These are phyloP conservation scores for Jatropha curcas DNA, from an alignment of 345 rosid genomes.

Conservation along the genomic window DNA sequence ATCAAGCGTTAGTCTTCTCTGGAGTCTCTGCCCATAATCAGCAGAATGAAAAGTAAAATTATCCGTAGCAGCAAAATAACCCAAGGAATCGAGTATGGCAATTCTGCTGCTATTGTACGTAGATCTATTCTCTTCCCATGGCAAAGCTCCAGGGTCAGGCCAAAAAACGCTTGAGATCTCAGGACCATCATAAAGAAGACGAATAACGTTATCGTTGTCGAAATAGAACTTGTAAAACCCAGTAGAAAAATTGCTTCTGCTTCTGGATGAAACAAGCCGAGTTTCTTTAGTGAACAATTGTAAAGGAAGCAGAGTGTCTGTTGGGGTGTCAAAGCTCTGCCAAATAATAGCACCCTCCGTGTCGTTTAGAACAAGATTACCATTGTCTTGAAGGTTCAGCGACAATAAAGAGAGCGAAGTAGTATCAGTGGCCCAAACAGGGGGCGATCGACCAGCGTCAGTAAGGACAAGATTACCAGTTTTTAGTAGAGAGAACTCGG, in stretches of 20 bases:
- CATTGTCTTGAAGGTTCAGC: conserved; percentile 22
- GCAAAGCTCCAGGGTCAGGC: conserved; percentile 7
- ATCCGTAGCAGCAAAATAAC: conserved; percentile 33
- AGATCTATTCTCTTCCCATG: conserved; percentile 17
- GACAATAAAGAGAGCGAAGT: not conserved
- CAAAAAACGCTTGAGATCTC: conserved; percentile 16
- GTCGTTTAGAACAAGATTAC: conserved; percentile 31
- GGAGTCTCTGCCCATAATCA: conserved; percentile 27
- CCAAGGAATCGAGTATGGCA: conserved; percentile 28
- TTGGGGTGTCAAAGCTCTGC: conserved; percentile 41
- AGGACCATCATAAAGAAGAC: conserved; percentile 17
- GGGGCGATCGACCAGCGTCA: conserved; percentile 22
- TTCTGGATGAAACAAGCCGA: conserved; percentile 32
- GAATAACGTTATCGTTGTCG: conserved; percentile 29
- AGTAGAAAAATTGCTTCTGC: conserved; percentile 27
- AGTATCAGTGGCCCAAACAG: conserved; percentile 27
- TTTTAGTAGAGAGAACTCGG: conserved; percentile 27
- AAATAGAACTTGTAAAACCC: conserved; percentile 34
- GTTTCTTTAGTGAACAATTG: conserved; percentile 31
- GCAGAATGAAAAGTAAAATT: conserved; percentile 14
- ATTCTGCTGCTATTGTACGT: conserved; percentile 30
- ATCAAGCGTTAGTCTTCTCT: conserved; percentile 40
- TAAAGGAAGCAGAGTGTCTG: conserved; percentile 47
- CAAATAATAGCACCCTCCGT: conserved; percentile 12
- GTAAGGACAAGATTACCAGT: conserved; percentile 28